Conservation (phyloP, 2,329 filamentous ascomycete genomes). For the Curvularia sp. region DNA sequence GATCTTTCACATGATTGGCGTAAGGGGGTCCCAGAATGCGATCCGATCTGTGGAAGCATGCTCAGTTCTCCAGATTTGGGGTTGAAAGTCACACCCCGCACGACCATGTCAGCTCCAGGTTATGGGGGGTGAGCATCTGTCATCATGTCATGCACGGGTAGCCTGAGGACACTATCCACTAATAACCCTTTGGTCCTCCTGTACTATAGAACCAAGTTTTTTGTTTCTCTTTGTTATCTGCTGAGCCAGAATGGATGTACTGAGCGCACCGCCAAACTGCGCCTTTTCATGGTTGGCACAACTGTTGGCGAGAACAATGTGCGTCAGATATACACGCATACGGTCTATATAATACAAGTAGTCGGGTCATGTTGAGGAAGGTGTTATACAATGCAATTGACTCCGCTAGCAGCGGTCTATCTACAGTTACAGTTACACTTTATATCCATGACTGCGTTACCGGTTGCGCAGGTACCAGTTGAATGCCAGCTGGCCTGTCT, state of each 20-base stretch:
- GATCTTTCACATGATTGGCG: not conserved
- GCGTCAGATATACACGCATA: not conserved
- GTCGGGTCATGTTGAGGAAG: not conserved
- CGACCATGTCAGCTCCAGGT: not conserved
- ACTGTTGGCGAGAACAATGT: not conserved
- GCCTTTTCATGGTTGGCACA: not conserved
- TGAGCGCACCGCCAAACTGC: not conserved
- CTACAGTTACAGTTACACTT: conserved; percentile 8
- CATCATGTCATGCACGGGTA: not conserved
- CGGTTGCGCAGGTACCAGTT: conserved; percentile 92
- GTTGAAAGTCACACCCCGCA: not conserved
- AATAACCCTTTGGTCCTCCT: not conserved
- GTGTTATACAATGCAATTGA: conserved; percentile 14
- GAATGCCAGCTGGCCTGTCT: conserved; percentile 81
- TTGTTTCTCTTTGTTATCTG: not conserved
- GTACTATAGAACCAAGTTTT: not conserved
- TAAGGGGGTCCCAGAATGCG: not conserved
- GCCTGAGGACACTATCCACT: not conserved
- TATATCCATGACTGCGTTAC: conserved; percentile 53
- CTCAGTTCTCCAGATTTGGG: not conserved
- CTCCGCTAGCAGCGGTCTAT: not conserved
- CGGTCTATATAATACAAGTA: not conserved
- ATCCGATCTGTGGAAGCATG: not conserved
- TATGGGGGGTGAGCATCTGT: not conserved
- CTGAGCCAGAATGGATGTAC: not conserved